phyloP scores from a whole-genome alignment of 495 filamentous ascomycete species.

The Articulospora tetracladia region DNA sequence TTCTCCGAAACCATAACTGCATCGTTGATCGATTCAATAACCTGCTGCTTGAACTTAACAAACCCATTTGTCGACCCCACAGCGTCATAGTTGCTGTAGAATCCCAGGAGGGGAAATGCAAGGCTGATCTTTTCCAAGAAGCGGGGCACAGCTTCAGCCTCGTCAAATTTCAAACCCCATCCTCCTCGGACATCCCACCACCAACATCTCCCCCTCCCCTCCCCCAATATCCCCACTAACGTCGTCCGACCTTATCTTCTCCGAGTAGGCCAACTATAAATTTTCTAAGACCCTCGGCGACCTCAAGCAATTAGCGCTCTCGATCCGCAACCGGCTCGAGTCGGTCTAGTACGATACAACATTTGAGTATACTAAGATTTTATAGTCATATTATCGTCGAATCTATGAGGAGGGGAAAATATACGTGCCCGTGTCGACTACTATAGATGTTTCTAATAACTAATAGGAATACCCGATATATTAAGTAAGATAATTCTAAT shows the following conservation, averaged over 20 bases:
- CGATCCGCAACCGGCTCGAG: constrained; percentile 71
- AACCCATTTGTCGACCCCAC: too few species aligned
- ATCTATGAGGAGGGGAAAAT: constrained; percentile 89
- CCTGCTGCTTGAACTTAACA: too few species aligned
- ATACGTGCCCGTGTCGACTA: constrained; percentile 35
- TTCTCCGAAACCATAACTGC: too few species aligned
- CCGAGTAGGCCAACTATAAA: constrained; percentile 46
- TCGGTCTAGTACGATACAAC: constrained; percentile 66
- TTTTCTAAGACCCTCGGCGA: constrained; percentile 49
- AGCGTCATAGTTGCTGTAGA: too few species aligned
- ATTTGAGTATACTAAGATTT: constrained; percentile 39
- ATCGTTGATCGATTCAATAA: too few species aligned
- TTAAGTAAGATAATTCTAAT: constrained; percentile 91
- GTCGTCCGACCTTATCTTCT: constrained; percentile 42
- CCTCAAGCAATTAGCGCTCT: constrained; percentile 70
- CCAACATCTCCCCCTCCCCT: neutral
- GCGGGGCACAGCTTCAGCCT: too few species aligned
- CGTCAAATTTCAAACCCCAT: neutral
- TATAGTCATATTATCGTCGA: constrained; percentile 85
- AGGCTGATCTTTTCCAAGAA: too few species aligned
- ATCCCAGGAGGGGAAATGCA: too few species aligned
- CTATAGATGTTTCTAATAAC: neutral
- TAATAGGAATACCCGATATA: constrained; percentile 80
- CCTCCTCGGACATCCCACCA: neutral
- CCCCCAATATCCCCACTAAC: constrained; percentile 14